These are phyloP conservation scores for Colletotrichum gloeosporioides DNA, from an alignment of 2,329 filamentous ascomycete genomes.

Conservation along the genomic window DNA sequence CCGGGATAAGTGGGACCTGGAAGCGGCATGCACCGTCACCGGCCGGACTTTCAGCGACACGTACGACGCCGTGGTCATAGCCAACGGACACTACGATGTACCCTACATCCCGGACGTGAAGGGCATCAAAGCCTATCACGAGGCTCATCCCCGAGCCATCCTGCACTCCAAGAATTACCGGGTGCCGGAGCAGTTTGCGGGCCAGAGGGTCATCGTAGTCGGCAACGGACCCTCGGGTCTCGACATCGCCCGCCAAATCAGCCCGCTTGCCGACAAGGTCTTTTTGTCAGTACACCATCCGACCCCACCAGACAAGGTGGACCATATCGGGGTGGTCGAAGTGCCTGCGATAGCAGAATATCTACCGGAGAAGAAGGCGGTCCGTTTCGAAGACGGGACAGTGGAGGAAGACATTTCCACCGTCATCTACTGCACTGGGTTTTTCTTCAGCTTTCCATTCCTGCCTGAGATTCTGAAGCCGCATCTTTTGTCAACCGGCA, in stretches of 20 bases:
- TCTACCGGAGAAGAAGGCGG: conserved; percentile 56
- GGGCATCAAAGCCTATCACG: conserved; percentile 65
- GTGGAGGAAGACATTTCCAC: conserved; percentile 69
- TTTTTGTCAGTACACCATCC: conserved; percentile 67
- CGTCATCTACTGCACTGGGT: conserved; percentile 82
- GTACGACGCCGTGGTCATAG: conserved; percentile 79
- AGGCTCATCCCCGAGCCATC: conserved; percentile 63
- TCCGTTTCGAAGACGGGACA: conserved; percentile 69
- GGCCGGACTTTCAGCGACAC: conserved; percentile 42
- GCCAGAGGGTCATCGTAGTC: conserved; percentile 81
- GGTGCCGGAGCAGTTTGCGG: conserved; percentile 62
- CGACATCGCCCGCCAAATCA: conserved; percentile 83
- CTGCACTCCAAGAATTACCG: conserved; percentile 85
- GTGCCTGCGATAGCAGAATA: conserved; percentile 65
- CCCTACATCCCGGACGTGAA: conserved; percentile 69
- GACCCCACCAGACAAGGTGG: conserved; percentile 49
- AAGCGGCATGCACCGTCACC: conserved; percentile 54
- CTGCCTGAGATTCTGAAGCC: conserved; percentile 40
- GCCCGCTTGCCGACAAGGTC: conserved; percentile 60
- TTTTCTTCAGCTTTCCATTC: conserved; percentile 80
- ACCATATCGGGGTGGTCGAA: conserved; percentile 53
- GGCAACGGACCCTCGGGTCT: conserved; percentile 85
- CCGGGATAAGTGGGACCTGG: conserved; percentile 66
- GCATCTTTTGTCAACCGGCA: conserved; percentile 70
- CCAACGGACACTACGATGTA: conserved; percentile 76